Evolutionary conservation across 495 filamentous ascomycete species (phyloP), one percentile per base, ranked within the genome.

Genomic region (Penicillium mononematosum): DNA sequence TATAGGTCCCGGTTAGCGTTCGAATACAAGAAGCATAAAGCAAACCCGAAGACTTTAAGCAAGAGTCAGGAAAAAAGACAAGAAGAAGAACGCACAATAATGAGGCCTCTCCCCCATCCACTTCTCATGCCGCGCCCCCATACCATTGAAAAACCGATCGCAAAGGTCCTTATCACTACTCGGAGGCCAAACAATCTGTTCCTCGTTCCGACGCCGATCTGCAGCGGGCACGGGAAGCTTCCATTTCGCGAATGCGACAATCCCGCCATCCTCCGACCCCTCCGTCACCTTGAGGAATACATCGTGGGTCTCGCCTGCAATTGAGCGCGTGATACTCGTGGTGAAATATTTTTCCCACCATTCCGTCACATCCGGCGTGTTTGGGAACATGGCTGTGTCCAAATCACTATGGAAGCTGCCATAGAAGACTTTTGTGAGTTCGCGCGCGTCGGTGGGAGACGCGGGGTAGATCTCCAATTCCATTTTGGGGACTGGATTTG

Each of bases 231-330:
- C 54, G 27, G 56, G 62, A 36, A 31, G 50, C 24, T 59, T 45
- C 68, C 68, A 71, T 52, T 67, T 65, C 36, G 68, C 68, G 24
- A 69, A 69, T 19, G 56, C 68, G 12, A 42, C 62, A 2, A 63
- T 47, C 27, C 32, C 29, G 17, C 51, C 64, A 7, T 51, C 20
- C 12, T 59, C 29, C 11, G 60, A 52, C 8, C 47, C 34, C 17
- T 61, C 59, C 8, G 48, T 34, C n/a, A 65, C 42, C 42, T 65
- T 69, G 9, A 69, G 24, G n/a, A 58, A 29, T 10, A 61, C 19
- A n/a, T 65, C 48, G 34, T 56, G 8, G 29, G 7, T 44, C 19
- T 10, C 45, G 16, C 17, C 32, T 25, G 29, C 50, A 31, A 12
- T 36, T 41, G 55, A 57, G 14, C 32, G 36, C 34, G 44, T 24